These are phyloP conservation scores for Anethum foeniculum DNA, from an alignment of 140 eudicot species.

Conservation along the genomic window DNA sequence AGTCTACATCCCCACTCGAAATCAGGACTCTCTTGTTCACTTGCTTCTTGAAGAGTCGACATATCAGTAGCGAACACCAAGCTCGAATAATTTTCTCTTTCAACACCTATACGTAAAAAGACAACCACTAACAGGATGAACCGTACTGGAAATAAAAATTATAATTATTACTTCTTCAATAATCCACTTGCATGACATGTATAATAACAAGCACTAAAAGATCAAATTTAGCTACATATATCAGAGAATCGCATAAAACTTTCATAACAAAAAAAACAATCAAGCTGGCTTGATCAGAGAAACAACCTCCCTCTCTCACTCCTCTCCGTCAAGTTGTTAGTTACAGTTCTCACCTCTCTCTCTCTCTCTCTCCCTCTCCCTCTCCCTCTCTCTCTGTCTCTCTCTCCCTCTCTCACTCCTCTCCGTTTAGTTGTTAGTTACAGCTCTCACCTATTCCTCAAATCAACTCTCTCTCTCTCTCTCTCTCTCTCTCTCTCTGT, in stretches of 20 bases:
- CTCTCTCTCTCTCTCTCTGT: not conserved
- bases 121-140: not conserved
- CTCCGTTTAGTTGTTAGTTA: too few relatives aligned
- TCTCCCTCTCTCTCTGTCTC: not conserved
- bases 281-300: not conserved
- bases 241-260: not conserved
- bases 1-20: constrained; percentile 52
- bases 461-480: not conserved
- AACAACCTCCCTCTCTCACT: not conserved
- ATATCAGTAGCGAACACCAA: constrained; percentile 7
- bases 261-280: not conserved
- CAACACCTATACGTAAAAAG: not conserved
- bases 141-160: not conserved
- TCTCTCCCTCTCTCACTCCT: not conserved
- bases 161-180: not conserved
- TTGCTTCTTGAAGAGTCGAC: constrained; percentile 11
- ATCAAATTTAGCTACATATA: not conserved
- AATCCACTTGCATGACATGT: not conserved
- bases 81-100: not conserved
- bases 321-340: too few relatives aligned
- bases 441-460: too few relatives aligned
- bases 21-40: constrained; percentile 15
- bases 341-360: too few relatives aligned
- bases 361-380: not conserved
- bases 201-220: not conserved